These are phyloP conservation scores for Stachybotrys chlorohalonatus DNA, from an alignment of 2,329 filamentous ascomycete species.

Conservation along the genomic window DNA sequence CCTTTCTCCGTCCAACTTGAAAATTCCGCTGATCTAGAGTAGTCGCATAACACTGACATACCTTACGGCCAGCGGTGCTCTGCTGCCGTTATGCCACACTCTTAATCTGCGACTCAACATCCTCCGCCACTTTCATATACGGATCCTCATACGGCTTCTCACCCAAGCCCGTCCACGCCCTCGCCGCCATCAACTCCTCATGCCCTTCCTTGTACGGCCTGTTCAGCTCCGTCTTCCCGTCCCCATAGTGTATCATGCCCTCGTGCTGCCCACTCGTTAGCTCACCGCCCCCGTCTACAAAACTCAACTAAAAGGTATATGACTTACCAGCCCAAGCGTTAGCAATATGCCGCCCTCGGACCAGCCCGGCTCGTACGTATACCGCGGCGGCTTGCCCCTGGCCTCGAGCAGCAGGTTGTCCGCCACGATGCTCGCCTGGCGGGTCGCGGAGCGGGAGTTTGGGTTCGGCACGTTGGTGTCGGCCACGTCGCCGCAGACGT, in stretches of 20 bases:
- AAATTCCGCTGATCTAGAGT: no score
- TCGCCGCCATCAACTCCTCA: slow-evolving; percentile 31
- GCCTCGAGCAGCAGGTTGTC: slow-evolving; percentile 44
- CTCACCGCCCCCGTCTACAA: background rate
- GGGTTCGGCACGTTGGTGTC: slow-evolving; percentile 35
- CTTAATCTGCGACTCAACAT: background rate
- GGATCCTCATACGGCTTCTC: slow-evolving; percentile 34
- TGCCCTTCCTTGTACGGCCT: slow-evolving; percentile 31
- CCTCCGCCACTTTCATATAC: slow-evolving; percentile 3
- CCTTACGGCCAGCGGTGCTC: no score
- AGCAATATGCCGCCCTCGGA: slow-evolving; percentile 43
- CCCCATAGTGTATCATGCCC: slow-evolving; percentile 32
- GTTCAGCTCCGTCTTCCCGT: slow-evolving; percentile 34
- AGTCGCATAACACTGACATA: no score
- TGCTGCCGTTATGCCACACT: background rate
- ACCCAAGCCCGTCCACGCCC: slow-evolving; percentile 32
- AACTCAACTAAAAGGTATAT: background rate
- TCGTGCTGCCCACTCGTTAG: slow-evolving; percentile 25
- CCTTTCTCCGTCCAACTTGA: no score
- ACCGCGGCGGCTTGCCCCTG: slow-evolving; percentile 25
- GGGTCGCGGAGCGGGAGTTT: slow-evolving; percentile 45
- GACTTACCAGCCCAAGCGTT: slow-evolving; percentile 41
- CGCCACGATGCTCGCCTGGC: slow-evolving; percentile 43
- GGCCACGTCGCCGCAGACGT: slow-evolving; percentile 56
- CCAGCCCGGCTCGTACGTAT: slow-evolving; percentile 33